Conservation (phyloP, 2,329 filamentous ascomycete genomes). For the Aspergillus tubingensis region DNA sequence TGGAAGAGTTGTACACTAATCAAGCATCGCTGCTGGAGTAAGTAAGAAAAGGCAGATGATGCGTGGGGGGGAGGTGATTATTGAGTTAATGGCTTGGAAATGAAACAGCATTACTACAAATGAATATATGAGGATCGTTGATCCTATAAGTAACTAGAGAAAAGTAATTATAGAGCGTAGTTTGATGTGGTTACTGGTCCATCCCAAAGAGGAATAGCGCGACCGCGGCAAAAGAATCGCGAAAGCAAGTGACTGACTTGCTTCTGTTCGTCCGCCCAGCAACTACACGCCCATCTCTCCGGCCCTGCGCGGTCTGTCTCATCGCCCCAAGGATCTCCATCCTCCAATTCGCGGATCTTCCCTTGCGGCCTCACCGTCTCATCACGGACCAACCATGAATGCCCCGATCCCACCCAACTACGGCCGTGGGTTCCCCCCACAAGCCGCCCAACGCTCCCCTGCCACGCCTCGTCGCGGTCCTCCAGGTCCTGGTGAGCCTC, state of each 20-base stretch:
- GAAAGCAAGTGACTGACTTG: conserved; percentile 14
- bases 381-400: conserved; percentile 34
- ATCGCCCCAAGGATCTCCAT: conserved; percentile 4
- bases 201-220: conserved; percentile 40
- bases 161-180: no score
- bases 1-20: conserved; percentile 96
- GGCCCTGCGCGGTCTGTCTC: conserved; percentile 13
- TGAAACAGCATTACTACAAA: conserved; percentile 28
- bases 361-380: conserved; percentile 6
- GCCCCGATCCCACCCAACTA: conserved; percentile 47
- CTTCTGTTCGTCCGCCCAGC: neutral
- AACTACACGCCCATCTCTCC: conserved; percentile 21
- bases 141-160: no score
- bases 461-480: conserved; percentile 44
- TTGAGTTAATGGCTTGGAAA: conserved; percentile 21
- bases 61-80: neutral
- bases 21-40: conserved; percentile 93
- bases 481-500: conserved; percentile 40
- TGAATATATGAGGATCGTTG: conserved; percentile 11
- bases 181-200: neutral
- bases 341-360: conserved; percentile 1
- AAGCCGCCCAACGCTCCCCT: conserved; percentile 43
- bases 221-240: conserved; percentile 38
- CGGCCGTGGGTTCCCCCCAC: conserved; percentile 44
- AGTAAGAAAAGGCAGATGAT: conserved; percentile 54